A percentile compares a stretch with the other conserved stretches of the same genome.
phyloP scores from a whole-genome alignment of 2,329 filamentous ascomycete species.

The Paecilomyces niveus region DNA sequence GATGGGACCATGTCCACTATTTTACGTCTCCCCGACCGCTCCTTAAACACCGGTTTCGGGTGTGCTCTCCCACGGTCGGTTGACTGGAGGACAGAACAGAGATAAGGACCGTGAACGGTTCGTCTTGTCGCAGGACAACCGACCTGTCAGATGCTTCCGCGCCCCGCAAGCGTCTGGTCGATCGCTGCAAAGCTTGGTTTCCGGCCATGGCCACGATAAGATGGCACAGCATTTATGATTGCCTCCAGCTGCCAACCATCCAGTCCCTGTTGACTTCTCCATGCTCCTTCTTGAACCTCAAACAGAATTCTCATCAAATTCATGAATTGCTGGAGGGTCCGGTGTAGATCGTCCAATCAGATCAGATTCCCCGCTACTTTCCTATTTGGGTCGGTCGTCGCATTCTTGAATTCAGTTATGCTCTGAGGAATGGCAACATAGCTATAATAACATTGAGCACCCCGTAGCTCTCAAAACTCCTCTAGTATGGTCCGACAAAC shows the following conservation, averaged over 20 bases:
- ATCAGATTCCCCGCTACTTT: neutral
- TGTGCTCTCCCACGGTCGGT: neutral
- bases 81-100: neutral
- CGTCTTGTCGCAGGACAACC: neutral
- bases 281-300: neutral
- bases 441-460: neutral
- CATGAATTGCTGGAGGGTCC: neutral
- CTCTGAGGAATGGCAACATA: neutral
- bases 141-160: neutral
- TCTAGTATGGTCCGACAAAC: neutral
- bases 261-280: neutral
- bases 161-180: neutral
- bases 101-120: neutral
- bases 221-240: neutral
- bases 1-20: neutral
- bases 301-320: neutral
- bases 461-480: neutral
- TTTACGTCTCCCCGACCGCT: neutral
- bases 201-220: neutral
- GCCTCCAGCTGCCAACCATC: neutral
- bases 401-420: neutral
- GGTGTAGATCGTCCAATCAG: neutral
- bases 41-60: neutral
- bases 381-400: neutral
- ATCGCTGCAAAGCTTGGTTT: neutral